Evolutionary conservation across 2,329 filamentous ascomycete genomes (phyloP).

Genomic region (Claviceps sp.): DNA sequence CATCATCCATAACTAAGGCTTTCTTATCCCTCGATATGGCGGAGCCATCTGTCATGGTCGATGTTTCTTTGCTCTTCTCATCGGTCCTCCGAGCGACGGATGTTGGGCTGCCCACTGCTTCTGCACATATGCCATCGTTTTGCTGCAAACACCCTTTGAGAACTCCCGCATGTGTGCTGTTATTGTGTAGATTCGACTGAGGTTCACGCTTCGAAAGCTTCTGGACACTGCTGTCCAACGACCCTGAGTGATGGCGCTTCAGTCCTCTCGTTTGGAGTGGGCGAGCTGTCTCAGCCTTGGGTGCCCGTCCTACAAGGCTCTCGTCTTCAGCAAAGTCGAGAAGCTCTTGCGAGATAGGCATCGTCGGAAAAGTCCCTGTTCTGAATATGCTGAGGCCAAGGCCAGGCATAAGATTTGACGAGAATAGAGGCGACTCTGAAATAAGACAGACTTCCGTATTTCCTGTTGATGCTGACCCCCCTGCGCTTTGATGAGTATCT

Average conservation of each 20-base stretch:
- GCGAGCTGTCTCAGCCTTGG: constrained; percentile 2
- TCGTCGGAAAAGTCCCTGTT: constrained; percentile 20
- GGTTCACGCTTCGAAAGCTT: background rate
- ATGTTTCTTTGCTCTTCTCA: background rate
- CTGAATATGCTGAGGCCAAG: constrained; percentile 29
- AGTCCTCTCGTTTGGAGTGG: background rate
- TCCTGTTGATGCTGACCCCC: background rate
- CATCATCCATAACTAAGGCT: background rate
- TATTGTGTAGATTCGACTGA: background rate
- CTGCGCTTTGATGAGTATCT: background rate
- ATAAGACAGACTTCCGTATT: background rate
- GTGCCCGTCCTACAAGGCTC: constrained; percentile 16
- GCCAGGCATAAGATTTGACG: constrained; percentile 14
- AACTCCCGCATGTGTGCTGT: background rate
- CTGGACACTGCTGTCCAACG: background rate
- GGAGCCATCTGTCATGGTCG: background rate
- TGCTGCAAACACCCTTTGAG: background rate
- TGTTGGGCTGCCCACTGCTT: background rate
- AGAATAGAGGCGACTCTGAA: background rate
- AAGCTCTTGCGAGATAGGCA: constrained; percentile 26
- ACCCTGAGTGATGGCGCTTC: background rate
- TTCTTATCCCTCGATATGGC: background rate
- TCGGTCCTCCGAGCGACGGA: background rate
- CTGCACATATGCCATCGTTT: background rate
- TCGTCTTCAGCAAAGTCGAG: constrained; percentile 27